Percentiles rank a stretch among this genome's conserved stretches.
Conservation (phyloP, 2,329 filamentous ascomycete genomes). For the Sclerotinia sclerotiorum region DNA sequence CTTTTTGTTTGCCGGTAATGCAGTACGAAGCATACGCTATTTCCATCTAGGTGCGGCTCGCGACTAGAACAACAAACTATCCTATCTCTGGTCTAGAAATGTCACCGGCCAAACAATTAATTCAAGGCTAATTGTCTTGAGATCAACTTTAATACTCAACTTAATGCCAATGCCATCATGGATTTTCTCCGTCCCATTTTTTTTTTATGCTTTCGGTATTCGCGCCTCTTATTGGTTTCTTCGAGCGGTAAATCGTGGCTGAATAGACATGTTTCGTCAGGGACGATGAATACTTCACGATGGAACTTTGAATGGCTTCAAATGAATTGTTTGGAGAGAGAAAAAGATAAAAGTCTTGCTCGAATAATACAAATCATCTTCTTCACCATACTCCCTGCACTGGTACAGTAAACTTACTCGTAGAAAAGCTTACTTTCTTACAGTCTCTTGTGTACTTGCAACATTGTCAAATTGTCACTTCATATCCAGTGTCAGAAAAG, state of each 20-base stretch:
- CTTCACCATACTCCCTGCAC: not conserved
- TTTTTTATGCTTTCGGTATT: constrained; percentile 14
- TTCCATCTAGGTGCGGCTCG: constrained; percentile 18
- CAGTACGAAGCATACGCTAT: not conserved
- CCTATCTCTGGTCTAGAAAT: constrained; percentile 1
- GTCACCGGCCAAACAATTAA: constrained; percentile 5
- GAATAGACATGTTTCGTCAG: constrained; percentile 2
- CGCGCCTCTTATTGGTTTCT: constrained; percentile 5
- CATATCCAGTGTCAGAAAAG: constrained; percentile 5
- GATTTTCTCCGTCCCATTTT: constrained; percentile 15
- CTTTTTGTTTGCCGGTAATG: constrained; percentile 21
- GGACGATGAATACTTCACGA: not conserved
- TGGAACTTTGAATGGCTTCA: constrained; percentile 12
- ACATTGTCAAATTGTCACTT: constrained; percentile 18
- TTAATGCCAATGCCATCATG: constrained; percentile 6
- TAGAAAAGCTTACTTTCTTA: not conserved
- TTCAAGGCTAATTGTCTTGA: not conserved
- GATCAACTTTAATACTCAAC: not conserved
- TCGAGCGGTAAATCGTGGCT: constrained; percentile 20
- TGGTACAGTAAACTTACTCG: not conserved
- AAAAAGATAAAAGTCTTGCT: not conserved
- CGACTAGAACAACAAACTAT: constrained; percentile 6
- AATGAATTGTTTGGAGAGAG: not conserved
- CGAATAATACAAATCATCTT: not conserved
- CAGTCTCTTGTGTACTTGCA: constrained; percentile 2